Evolutionary conservation across 148 eudicot species (phyloP), one percentile per base, ranked within the genome.

Genomic region (Nepenthes gracilis): DNA sequence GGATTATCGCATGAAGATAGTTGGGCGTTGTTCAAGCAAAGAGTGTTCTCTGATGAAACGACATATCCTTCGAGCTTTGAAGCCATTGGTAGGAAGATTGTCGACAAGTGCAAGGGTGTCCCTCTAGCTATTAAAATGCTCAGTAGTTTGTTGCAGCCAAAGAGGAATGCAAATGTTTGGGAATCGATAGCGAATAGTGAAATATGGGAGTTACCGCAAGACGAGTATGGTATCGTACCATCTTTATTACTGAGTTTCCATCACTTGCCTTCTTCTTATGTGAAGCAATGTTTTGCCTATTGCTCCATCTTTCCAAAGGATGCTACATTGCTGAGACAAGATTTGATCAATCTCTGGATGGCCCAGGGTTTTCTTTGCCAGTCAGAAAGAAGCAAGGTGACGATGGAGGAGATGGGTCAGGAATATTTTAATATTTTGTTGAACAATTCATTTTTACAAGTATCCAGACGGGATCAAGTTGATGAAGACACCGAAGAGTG

Each of bases 361-460:
- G 50, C 65, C 34, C 71, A 68, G 37, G 71, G 71, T 35, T 54
- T 68, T 35, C 65, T 68, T 57, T 45, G 53, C 51, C 65, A 61
- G 1, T 6, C 55, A 43, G 60, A 47, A 54, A 58, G 71, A 67
- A 43, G 34, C n/a, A 59, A 43, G 4, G 33, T 43, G 58, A 43
- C 58, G 51, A 53, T 58, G 12, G 71, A 68, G 62, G 70, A 67
- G 37, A 50, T 67, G 4, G 70, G 70, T 49, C n/a, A 36, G 36
- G 36, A 35, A 33, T 67, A 67, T 67, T 53, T 61, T 2, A 64
- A 68, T 37, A 61, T 43, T 33, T 53, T 68, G 60, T n/a, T 65
- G 36, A 71, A 35, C 58, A 12, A 71, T 55, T 60, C 61, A 1
- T 61, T 71, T 40, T 50, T 71, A 6, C 32, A 59, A 12, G 37